Base-by-base conservation (phyloP, 371 early-diverging fungal species). In the Actinomucor elegans region DNA sequence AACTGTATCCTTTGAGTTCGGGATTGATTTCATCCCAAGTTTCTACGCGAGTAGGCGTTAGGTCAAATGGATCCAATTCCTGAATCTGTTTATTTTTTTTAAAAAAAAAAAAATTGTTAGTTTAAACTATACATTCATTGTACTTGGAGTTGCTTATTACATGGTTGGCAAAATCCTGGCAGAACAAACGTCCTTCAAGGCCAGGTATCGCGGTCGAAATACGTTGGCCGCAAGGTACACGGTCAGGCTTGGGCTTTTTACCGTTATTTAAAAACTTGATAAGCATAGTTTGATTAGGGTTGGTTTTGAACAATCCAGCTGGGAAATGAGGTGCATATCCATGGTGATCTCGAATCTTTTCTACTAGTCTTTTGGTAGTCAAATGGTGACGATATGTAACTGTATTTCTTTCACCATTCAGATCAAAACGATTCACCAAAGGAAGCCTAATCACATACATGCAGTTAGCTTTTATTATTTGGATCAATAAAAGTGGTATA, bases 1-100 rank as follows among this genome's bases (percentile, higher is more conserved):
- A 79, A 43, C 81, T 80, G 45, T 79, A 71, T 5, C 92, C 92
- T 59, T 75, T 80, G 64, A 91, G 88, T 12, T 63, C 71, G 6
- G 87, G 75, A 61, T 91, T 89, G 46, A 90, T 71, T 56, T 83
- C 80, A 26, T 77, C 68, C 78, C 85, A 85, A 15, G 81, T 75
- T 26, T 84, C 68, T 4, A 84, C 70, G 12, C 85, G 84, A 9
- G 76, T 67, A 12, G 91, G 88, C n/a, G 79, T 80, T 53, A 93
- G 63, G 43, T 87, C 91, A 49, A 80, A 81, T 14, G 89, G 80
- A 69, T 90, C 90, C 43, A 93, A 64, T 52, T 86, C 87, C 52
- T 88, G 86, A 43, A 91, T 69, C 66, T 85, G 56, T 37, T 55
- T n/a, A n/a, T n/a, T n/a, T n/a, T n/a, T n/a, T n/a, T n/a, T n/a